A percentile compares a stretch with the other conserved stretches of the same genome.
phyloP scores from a whole-genome alignment of 371 early-diverging fungal species.

The Sporodiniella umbellata region DNA sequence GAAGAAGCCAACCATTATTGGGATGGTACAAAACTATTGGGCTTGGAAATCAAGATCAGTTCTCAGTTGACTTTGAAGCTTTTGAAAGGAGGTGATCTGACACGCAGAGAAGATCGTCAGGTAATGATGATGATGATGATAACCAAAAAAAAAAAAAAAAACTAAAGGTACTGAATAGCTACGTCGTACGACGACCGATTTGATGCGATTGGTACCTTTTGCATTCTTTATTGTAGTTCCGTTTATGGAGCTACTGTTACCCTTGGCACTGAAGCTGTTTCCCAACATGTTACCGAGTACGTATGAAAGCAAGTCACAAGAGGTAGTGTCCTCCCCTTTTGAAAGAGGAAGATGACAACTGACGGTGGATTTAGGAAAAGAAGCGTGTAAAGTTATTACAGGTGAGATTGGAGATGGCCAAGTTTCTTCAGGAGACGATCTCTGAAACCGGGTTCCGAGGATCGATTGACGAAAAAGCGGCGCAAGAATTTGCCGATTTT shows the following conservation, averaged over 20 bases:
- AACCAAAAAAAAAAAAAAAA: background rate
- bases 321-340: constrained; percentile 26
- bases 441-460: constrained; percentile 65
- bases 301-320: constrained; percentile 82
- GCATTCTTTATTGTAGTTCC: constrained; percentile 90
- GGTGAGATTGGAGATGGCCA: constrained; percentile 87
- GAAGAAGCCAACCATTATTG: constrained; percentile 89
- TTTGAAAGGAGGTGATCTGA: constrained; percentile 70
- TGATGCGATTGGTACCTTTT: constrained; percentile 88
- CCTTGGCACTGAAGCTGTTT: constrained; percentile 87
- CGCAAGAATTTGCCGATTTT: constrained; percentile 75
- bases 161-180: background rate
- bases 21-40: constrained; percentile 91
- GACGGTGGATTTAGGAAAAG: constrained; percentile 66
- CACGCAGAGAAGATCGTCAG: constrained; percentile 88
- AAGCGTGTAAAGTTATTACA: constrained; percentile 73
- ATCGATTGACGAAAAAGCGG: constrained; percentile 48
- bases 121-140: constrained; percentile 18
- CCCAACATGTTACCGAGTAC: constrained; percentile 96
- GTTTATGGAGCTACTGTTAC: constrained; percentile 89
- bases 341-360: background rate
- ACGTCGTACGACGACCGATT: constrained; percentile 49
- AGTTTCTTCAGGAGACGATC: constrained; percentile 90
- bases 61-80: constrained; percentile 74
- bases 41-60: constrained; percentile 83